These are phyloP conservation scores for Kodamaea leandrae DNA, from an alignment of 805 yeast genomes.

Conservation along the genomic window DNA sequence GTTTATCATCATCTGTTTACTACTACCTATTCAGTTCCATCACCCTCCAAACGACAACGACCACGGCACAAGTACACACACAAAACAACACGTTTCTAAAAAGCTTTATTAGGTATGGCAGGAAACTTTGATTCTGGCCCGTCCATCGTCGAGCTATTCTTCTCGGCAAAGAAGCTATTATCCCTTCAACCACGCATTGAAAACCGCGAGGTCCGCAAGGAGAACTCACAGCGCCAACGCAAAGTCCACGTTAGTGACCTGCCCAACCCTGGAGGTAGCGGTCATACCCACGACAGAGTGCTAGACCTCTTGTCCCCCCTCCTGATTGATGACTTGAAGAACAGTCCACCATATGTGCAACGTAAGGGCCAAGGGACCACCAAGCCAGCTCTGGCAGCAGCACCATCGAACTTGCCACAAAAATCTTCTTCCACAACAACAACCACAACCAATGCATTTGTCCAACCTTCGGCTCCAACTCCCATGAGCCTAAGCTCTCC, in stretches of 20 bases:
- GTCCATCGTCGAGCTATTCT: slow-evolving; percentile 39
- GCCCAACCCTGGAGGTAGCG: background rate
- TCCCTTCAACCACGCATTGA: slow-evolving; percentile 39
- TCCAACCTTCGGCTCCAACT: slow-evolving; percentile 1
- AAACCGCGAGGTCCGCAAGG: slow-evolving; percentile 37
- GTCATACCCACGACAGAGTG: slow-evolving; percentile 20
- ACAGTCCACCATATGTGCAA: slow-evolving; percentile 14
- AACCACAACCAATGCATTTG: slow-evolving; percentile 1
- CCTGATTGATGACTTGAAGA: slow-evolving; percentile 34
- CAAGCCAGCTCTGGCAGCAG: too few species aligned
- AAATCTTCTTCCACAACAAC: slow-evolving; percentile 6
- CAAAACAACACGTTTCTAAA: too few species aligned
- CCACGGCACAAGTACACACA: background rate
- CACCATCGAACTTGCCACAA: background rate
- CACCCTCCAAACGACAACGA: background rate
- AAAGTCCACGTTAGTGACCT: slow-evolving; percentile 2
- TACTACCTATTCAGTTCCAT: too few species aligned
- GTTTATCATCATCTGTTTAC: too few species aligned
- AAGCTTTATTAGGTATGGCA: too few species aligned
- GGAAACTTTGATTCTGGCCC: slow-evolving; percentile 25
- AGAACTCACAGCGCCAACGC: slow-evolving; percentile 27
- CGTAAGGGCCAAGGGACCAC: background rate
- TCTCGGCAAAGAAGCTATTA: slow-evolving; percentile 40
- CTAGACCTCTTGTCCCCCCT: slow-evolving; percentile 42
- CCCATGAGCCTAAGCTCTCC: slow-evolving; percentile 9